A percentile compares a stretch with the other conserved stretches of the same genome.
Evolutionary conservation across 352 stramenopile species (phyloP).

Genomic region (Phytophthora hibernalis): DNA sequence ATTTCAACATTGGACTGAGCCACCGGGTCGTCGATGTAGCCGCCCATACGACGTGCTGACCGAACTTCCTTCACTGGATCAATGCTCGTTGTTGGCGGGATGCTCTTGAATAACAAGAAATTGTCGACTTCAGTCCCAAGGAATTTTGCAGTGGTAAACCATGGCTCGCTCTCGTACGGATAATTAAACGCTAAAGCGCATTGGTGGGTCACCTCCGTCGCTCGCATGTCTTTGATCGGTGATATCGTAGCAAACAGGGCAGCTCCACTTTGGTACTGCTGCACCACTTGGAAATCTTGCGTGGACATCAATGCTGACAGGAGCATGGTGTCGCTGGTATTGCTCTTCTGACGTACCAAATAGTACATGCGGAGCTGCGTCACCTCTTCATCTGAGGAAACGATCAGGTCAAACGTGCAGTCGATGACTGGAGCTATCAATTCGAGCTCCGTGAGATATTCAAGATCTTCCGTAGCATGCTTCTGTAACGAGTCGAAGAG

Average conservation of each 20-base stretch:
- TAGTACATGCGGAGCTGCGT: slow-evolving; percentile 37
- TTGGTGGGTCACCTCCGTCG: slow-evolving; percentile 17
- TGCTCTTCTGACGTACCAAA: slow-evolving; percentile 18
- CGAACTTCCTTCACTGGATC: slow-evolving; percentile 28
- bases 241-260: slow-evolving; percentile 24
- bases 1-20: slow-evolving; percentile 53
- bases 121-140: slow-evolving; percentile 19
- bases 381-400: slow-evolving; percentile 16
- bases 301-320: slow-evolving; percentile 26
- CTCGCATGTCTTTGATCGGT: slow-evolving; percentile 34
- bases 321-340: slow-evolving; percentile 27
- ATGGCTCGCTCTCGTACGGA: slow-evolving; percentile 29
- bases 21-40: slow-evolving; percentile 40
- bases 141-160: slow-evolving; percentile 16
- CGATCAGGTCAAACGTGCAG: slow-evolving; percentile 26
- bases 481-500: slow-evolving; percentile 29
- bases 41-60: slow-evolving; percentile 35
- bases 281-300: slow-evolving; percentile 34
- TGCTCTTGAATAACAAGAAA: slow-evolving; percentile 28
- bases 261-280: slow-evolving; percentile 30
- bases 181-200: slow-evolving; percentile 36
- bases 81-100: slow-evolving; percentile 3
- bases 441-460: slow-evolving; percentile 30
- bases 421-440: slow-evolving; percentile 33
- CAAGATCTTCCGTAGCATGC: slow-evolving; percentile 30